Conservation (phyloP, 2,329 filamentous ascomycete genomes). For the Juglanconis juglandina region DNA sequence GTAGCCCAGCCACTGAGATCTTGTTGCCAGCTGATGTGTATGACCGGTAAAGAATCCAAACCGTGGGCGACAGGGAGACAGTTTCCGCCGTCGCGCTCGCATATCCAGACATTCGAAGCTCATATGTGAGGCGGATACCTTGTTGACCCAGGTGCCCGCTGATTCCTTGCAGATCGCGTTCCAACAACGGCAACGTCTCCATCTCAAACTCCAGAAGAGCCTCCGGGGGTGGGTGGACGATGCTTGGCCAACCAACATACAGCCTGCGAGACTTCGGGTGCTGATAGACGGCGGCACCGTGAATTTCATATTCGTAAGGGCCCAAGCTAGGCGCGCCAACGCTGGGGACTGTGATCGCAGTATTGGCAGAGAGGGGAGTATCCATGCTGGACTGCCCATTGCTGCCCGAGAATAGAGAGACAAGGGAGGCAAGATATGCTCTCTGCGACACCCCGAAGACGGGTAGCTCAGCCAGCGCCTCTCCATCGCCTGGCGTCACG, state of each 20-base stretch:
- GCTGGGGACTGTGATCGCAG: not conserved
- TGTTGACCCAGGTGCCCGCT: slow-evolving; percentile 12
- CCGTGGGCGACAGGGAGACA: slow-evolving; percentile 4
- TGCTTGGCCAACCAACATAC: slow-evolving; percentile 8
- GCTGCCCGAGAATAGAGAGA: not conserved
- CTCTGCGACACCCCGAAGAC: slow-evolving; percentile 3
- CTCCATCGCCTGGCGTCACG: not conserved
- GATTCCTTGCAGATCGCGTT: slow-evolving; percentile 7
- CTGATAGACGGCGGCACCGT: slow-evolving; percentile 2
- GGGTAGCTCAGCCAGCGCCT: not conserved
- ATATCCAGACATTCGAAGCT: slow-evolving; percentile 14
- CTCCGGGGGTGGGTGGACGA: slow-evolving; percentile 1
- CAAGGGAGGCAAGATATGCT: slow-evolving; percentile 9
- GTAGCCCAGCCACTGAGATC: not conserved
- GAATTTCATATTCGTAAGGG: not conserved
- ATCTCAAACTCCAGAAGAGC: slow-evolving; percentile 13
- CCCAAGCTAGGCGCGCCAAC: not conserved
- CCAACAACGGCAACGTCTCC: slow-evolving; percentile 10
- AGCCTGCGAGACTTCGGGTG: slow-evolving; percentile 1
- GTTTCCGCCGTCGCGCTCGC: not conserved
- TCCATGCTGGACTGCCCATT: not conserved
- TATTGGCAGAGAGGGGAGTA: not conserved
- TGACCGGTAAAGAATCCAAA: slow-evolving; percentile 11
- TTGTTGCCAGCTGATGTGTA: not conserved
- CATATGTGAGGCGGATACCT: slow-evolving; percentile 8